Percentiles rank a stretch among this genome's conserved stretches.
Conservation (phyloP, 1,284 basidiomycete species). For the Sporisorium reilianum region DNA sequence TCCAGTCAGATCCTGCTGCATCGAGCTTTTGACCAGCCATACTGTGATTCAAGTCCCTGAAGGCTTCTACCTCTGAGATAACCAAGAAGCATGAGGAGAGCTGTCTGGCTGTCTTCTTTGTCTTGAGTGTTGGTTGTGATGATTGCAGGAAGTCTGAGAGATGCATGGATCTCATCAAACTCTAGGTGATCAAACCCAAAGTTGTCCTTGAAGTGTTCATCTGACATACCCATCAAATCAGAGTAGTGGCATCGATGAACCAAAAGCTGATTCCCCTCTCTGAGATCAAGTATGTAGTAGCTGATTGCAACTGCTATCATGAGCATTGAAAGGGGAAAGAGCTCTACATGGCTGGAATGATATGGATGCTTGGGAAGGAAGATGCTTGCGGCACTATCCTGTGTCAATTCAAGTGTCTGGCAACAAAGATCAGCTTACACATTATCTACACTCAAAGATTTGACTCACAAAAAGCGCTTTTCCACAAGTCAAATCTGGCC, state of each 20-base stretch:
- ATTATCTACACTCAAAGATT: not conserved
- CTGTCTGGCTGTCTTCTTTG: not conserved
- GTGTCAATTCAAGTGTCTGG: too few species aligned
- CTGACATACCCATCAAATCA: not conserved
- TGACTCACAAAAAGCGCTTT: not conserved
- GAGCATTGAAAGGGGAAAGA: not conserved
- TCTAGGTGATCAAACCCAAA: not conserved
- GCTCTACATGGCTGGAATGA: not conserved
- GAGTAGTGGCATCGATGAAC: not conserved
- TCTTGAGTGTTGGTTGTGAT: not conserved
- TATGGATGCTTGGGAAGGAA: not conserved
- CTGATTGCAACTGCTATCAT: not conserved
- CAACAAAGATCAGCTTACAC: too few species aligned
- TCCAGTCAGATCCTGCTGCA: conserved; percentile 2
- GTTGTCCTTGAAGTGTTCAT: conserved; percentile 6
- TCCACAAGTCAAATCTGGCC: not conserved
- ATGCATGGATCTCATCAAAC: not conserved
- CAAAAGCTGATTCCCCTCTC: not conserved
- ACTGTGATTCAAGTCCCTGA: not conserved
- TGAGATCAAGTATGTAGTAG: not conserved
- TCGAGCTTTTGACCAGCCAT: not conserved
- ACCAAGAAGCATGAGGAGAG: conserved; percentile 3
- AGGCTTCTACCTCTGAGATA: not conserved
- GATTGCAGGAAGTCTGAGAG: not conserved
- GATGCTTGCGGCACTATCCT: not conserved